Evolutionary conservation across 2,329 filamentous ascomycete genomes (phyloP).

Genomic region (Fusarium verticillioides): DNA sequence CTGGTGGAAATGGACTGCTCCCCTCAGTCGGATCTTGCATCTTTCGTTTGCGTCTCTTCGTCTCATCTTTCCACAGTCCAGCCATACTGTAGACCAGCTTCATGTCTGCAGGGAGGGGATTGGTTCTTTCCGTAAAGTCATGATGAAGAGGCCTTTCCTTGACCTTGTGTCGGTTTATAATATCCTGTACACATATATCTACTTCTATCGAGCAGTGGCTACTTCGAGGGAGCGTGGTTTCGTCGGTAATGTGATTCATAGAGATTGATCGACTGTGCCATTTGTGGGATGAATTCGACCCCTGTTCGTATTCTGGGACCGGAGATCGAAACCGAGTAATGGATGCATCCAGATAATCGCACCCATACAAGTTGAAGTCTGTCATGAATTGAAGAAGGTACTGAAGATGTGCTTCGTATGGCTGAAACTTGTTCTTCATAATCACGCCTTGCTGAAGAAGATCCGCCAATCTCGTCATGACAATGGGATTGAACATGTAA

Average conservation of each 20-base stretch:
- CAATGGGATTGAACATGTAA: constrained; percentile 87
- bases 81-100: constrained; percentile 96
- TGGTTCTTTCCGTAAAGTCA: constrained; percentile 80
- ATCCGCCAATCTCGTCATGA: constrained; percentile 89
- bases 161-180: constrained; percentile 82
- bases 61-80: constrained; percentile 91
- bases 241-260: constrained; percentile 60
- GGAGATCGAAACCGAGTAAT: constrained; percentile 80
- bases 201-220: constrained; percentile 92
- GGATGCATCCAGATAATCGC: constrained; percentile 81
- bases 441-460: constrained; percentile 89
- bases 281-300: constrained; percentile 69
- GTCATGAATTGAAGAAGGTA: constrained; percentile 97
- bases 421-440: constrained; percentile 85
- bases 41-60: constrained; percentile 76
- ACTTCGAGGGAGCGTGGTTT: constrained; percentile 74
- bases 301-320: constrained; percentile 74
- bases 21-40: constrained; percentile 72
- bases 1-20: constrained; percentile 81
- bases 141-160: constrained; percentile 84
- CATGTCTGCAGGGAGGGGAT: constrained; percentile 72
- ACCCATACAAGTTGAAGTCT: constrained; percentile 97
- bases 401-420: constrained; percentile 93
- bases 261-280: constrained; percentile 85
- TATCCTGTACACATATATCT: constrained; percentile 89